phyloP scores from a whole-genome alignment of 208 protist species.

The Wallacemonas rigidus region DNA sequence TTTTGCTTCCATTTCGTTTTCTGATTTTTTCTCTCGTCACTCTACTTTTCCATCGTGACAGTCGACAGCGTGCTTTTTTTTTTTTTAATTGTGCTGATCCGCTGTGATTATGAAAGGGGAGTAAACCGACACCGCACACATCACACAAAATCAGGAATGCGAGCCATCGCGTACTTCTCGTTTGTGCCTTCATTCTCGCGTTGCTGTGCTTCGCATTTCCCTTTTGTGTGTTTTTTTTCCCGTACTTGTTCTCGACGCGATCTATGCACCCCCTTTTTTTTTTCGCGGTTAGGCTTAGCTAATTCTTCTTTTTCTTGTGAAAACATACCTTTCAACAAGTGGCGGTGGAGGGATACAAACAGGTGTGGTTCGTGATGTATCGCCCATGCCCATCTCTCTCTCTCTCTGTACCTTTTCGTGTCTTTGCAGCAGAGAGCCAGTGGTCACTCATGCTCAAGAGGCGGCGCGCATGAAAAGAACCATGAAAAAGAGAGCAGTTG shows the following conservation, averaged over 20 bases:
- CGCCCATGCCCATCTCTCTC: not conserved
- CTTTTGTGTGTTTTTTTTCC: slow-evolving; percentile 1
- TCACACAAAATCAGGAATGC: slow-evolving; percentile 5
- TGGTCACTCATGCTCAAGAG: too few species aligned
- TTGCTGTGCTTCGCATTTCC: not conserved
- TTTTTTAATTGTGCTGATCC: not conserved
- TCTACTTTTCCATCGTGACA: not conserved
- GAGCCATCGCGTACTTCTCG: not conserved
- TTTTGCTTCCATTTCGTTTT: not conserved
- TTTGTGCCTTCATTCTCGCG: not conserved
- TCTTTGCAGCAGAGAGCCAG: too few species aligned
- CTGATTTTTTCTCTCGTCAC: slow-evolving; percentile 6
- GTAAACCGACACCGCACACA: not conserved
- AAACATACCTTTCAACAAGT: too few species aligned
- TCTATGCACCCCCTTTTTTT: not conserved
- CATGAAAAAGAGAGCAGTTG: too few species aligned
- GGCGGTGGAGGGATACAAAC: too few species aligned
- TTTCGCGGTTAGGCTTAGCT: not conserved
- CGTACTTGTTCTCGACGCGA: not conserved
- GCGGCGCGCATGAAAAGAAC: too few species aligned
- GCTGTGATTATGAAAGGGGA: not conserved
- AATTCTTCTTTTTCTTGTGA: not conserved
- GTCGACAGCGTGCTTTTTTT: not conserved
- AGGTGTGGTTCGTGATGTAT: too few species aligned
- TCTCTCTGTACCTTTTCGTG: not conserved